Percentiles rank a stretch among this genome's conserved stretches.
phyloP scores from a whole-genome alignment of 805 yeast species.

The Saccharomyces kudriavzevii region DNA sequence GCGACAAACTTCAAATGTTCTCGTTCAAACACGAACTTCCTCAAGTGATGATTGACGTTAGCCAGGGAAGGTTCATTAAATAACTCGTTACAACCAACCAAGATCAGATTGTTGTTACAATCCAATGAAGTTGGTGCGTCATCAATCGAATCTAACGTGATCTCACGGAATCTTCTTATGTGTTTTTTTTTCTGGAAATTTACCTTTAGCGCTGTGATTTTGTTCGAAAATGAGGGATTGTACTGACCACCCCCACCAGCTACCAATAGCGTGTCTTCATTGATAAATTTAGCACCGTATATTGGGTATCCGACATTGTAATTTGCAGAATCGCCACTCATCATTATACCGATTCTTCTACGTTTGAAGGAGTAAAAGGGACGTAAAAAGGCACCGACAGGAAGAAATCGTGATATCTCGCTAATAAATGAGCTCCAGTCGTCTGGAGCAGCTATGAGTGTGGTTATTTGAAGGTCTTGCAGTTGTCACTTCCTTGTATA shows the following conservation, averaged over 20 bases:
- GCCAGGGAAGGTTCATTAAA: constrained; percentile 49
- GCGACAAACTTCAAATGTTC: constrained; percentile 55
- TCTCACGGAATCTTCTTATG: constrained; percentile 56
- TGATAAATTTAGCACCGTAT: constrained; percentile 66
- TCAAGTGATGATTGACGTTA: constrained; percentile 55
- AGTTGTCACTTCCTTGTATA: background rate
- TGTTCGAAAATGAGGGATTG: constrained; percentile 79
- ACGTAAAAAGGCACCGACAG: background rate
- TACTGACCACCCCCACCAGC: constrained; percentile 98
- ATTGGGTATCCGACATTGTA: constrained; percentile 61
- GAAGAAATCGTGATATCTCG: background rate
- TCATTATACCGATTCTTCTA: background rate
- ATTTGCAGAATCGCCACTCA: constrained; percentile 7
- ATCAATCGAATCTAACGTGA: constrained; percentile 51
- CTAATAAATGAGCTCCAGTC: background rate
- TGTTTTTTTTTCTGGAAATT: constrained; percentile 41
- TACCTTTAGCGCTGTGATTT: constrained; percentile 57
- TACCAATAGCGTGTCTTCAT: constrained; percentile 52
- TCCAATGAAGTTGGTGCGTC: constrained; percentile 88
- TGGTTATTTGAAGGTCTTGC: background rate
- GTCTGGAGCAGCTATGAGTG: background rate
- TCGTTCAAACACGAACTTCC: constrained; percentile 54
- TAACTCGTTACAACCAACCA: constrained; percentile 72
- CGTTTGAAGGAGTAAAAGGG: background rate
- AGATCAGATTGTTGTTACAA: constrained; percentile 38